phyloP scores from a whole-genome alignment of 2,329 filamentous ascomycete species.

The Fusarium falciforme region DNA sequence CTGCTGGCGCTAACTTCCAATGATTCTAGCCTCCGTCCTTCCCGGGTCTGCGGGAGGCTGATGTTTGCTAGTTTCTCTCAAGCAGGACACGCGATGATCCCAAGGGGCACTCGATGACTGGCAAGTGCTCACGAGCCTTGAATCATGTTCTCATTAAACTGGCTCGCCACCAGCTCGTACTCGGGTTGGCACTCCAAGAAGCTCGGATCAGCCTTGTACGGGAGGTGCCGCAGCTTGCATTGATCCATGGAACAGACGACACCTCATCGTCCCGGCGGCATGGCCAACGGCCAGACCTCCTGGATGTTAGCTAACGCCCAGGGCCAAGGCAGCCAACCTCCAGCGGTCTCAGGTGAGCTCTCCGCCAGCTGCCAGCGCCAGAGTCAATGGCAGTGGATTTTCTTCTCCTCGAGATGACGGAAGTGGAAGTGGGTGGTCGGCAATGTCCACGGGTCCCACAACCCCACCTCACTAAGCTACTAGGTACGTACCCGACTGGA shows the following conservation, averaged over 20 bases:
- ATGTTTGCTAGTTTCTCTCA: constrained; percentile 18
- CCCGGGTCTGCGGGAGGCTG: constrained; percentile 11
- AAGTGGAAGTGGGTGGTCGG: constrained; percentile 12
- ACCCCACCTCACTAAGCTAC: constrained; percentile 31
- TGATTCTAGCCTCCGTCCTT: constrained; percentile 3
- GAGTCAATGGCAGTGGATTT: neutral
- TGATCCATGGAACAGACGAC: constrained; percentile 1
- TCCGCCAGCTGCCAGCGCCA: neutral
- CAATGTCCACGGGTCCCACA: constrained; percentile 5
- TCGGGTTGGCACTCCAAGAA: constrained; percentile 29
- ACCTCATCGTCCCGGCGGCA: constrained; percentile 17
- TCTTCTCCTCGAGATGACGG: neutral
- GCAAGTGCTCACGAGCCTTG: constrained; percentile 21
- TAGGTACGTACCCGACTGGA: constrained; percentile 8
- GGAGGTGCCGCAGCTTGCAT: constrained; percentile 31
- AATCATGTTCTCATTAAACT: constrained; percentile 34
- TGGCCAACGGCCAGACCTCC: constrained; percentile 1
- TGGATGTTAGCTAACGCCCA: neutral
- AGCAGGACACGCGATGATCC: constrained; percentile 2
- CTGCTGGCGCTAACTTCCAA: neutral
- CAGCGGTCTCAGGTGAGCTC: neutral
- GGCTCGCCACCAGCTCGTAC: constrained; percentile 35
- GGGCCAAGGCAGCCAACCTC: neutral
- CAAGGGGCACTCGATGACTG: neutral
- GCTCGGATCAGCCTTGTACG: constrained; percentile 23